phyloP scores from a whole-genome alignment of 768 basidiomycete species.

The Melanogaster broomeanus region DNA sequence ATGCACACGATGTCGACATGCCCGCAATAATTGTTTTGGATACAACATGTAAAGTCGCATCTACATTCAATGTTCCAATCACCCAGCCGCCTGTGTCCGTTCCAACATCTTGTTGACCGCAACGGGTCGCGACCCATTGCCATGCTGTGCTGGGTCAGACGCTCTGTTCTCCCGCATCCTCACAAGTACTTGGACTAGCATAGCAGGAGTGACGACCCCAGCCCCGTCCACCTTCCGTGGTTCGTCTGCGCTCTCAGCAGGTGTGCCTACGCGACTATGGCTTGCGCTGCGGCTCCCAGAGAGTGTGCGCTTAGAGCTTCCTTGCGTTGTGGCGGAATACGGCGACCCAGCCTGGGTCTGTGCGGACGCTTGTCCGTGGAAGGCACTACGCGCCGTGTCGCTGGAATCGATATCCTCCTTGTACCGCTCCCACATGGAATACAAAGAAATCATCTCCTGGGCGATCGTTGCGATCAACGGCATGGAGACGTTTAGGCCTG shows the following conservation, averaged over 20 bases:
- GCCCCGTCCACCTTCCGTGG: slow-evolving; percentile 9
- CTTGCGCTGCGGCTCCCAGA: slow-evolving; percentile 26
- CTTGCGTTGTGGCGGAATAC: slow-evolving; percentile 19
- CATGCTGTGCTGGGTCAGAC: slow-evolving; percentile 53
- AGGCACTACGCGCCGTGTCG: slow-evolving; percentile 16
- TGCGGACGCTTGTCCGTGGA: slow-evolving; percentile 9
- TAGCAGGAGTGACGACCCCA: slow-evolving; percentile 53
- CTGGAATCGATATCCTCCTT: slow-evolving; percentile 58
- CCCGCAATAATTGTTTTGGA: too few species aligned
- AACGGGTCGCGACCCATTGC: slow-evolving; percentile 49
- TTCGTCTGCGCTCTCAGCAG: slow-evolving; percentile 25
- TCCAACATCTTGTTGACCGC: slow-evolving; percentile 75
- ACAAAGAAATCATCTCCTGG: slow-evolving; percentile 89
- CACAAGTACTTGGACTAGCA: slow-evolving; percentile 56
- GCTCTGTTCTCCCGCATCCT: slow-evolving; percentile 69
- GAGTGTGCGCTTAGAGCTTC: slow-evolving; percentile 24
- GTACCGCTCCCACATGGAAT: slow-evolving; percentile 87
- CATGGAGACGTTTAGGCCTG: slow-evolving; percentile 83
- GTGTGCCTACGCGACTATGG: slow-evolving; percentile 28
- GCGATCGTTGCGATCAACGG: slow-evolving; percentile 79
- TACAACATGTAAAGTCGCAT: background rate
- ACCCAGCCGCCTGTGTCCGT: slow-evolving; percentile 66
- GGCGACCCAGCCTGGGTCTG: slow-evolving; percentile 18
- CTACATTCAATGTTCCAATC: background rate
- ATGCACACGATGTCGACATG: too few species aligned